Percentiles rank a stretch among this genome's conserved stretches.
Conservation (phyloP, 2,329 filamentous ascomycete genomes). For the Cryoendolithus antarcticus region DNA sequence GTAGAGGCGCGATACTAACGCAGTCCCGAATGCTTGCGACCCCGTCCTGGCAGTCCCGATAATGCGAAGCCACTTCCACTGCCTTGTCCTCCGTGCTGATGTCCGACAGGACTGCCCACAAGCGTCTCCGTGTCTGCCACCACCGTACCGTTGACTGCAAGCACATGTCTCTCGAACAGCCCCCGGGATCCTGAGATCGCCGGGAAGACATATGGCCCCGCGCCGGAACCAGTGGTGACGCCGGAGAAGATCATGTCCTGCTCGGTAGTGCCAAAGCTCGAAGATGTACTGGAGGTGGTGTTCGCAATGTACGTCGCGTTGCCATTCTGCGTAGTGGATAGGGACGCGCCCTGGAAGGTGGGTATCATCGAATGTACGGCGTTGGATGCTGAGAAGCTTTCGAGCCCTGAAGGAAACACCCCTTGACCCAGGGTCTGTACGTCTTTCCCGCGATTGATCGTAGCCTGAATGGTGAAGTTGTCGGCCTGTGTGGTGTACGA, state of each 20-base stretch:
- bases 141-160: constrained; percentile 43
- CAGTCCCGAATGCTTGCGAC: too few species aligned
- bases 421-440: constrained; percentile 34
- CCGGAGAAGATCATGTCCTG: constrained; percentile 47
- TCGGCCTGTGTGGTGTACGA: constrained; percentile 32
- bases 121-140: constrained; percentile 35
- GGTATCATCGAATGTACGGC: too few species aligned
- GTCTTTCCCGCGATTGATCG: constrained; percentile 38
- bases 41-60: too few species aligned
- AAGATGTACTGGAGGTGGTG: constrained; percentile 35
- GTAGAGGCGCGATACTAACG: too few species aligned
- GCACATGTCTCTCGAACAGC: constrained; percentile 47
- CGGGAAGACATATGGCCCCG: constrained; percentile 1
- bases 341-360: constrained; percentile 26
- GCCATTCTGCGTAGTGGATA: constrained; percentile 45
- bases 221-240: constrained; percentile 16
- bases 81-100: neutral
- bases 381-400: constrained; percentile 36
- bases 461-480: constrained; percentile 34
- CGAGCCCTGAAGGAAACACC: constrained; percentile 48
- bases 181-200: constrained; percentile 19
- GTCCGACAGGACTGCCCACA: constrained; percentile 5
- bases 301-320: constrained; percentile 42
- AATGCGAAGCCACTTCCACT: too few species aligned
- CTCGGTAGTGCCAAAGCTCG: constrained; percentile 42